These are phyloP conservation scores for Adansonia rubrostipa DNA, from an alignment of 441 rosid species.

Conservation along the genomic window DNA sequence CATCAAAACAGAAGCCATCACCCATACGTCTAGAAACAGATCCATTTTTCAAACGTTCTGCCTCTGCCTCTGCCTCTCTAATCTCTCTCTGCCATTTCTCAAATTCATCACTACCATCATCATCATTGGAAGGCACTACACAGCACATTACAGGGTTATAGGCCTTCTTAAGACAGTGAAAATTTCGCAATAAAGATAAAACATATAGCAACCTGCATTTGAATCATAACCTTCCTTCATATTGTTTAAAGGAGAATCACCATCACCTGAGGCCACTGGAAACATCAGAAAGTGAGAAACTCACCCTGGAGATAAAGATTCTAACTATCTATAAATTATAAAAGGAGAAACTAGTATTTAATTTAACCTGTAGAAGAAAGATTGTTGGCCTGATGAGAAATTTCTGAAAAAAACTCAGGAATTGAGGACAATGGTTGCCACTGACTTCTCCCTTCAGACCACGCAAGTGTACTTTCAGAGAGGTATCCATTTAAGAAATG, in stretches of 20 bases:
- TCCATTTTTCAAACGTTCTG: conserved; percentile 52
- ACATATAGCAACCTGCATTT: conserved; percentile 32
- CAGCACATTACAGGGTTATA: conserved; percentile 37
- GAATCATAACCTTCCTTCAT: conserved; percentile 30
- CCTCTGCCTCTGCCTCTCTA: conserved; percentile 65
- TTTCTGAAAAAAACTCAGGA: conserved; percentile 59
- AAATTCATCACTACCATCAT: conserved; percentile 71
- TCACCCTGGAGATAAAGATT: conserved; percentile 8
- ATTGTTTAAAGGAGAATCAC: conserved; percentile 36
- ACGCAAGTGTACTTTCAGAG: conserved; percentile 67
- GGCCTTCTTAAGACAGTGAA: neutral
- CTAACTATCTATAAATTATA: neutral
- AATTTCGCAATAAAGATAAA: conserved; percentile 1
- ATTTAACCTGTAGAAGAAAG: conserved; percentile 47
- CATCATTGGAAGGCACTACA: conserved; percentile 53
- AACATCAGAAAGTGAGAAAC: conserved; percentile 26
- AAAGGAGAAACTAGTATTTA: neutral
- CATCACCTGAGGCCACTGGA: conserved; percentile 38
- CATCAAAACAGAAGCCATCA: conserved; percentile 39
- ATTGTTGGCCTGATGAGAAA: conserved; percentile 43
- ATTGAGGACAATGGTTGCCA: conserved; percentile 84
- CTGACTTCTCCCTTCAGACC: conserved; percentile 80
- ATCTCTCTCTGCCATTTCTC: conserved; percentile 91
- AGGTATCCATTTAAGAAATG: conserved; percentile 79
- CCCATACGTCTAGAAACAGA: conserved; percentile 41